These are phyloP conservation scores for Zoysia japonica DNA, from an alignment of 176 grass and related monocot genomes.

Conservation along the genomic window DNA sequence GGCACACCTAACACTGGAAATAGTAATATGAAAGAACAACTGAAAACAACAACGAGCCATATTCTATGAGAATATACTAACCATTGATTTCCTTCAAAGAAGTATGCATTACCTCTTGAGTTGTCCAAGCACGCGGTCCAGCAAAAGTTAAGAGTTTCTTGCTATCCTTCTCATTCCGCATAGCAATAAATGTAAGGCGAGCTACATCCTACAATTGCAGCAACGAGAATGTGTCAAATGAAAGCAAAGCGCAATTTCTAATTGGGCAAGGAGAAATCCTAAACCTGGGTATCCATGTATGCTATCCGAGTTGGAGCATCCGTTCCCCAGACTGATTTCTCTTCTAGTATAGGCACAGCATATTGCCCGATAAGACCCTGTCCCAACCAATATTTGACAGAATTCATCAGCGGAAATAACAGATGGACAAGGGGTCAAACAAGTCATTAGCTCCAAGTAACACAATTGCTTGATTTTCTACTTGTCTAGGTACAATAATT, in stretches of 20 bases:
- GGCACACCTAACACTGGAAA: constrained; percentile 28
- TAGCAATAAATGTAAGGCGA: constrained; percentile 86
- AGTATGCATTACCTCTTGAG: constrained; percentile 78
- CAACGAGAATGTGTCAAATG: constrained; percentile 31
- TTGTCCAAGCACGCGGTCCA: constrained; percentile 98
- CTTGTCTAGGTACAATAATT: neutral
- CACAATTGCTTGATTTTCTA: neutral
- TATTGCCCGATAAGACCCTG: constrained; percentile 99
- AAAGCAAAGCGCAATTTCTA: constrained; percentile 30
- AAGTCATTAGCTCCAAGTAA: neutral
- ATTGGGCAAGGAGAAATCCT: constrained; percentile 20
- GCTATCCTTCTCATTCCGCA: constrained; percentile 76
- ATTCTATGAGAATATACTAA: constrained; percentile 9
- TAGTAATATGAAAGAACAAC: neutral
- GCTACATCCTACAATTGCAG: constrained; percentile 71
- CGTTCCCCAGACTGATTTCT: constrained; percentile 99
- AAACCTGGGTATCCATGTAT: constrained; percentile 98
- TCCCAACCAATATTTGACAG: constrained; percentile 24
- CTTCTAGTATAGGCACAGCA: constrained; percentile 98
- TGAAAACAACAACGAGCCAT: constrained; percentile 8
- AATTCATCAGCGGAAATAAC: constrained; percentile 37
- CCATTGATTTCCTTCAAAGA: constrained; percentile 23
- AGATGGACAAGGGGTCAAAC: neutral
- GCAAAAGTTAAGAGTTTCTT: constrained; percentile 87
- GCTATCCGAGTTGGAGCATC: constrained; percentile 98